Evolutionary conservation across 2,329 filamentous ascomycete species (phyloP), one percentile per base, ranked within the genome.

Genomic region (Aureobasidium sp.): DNA sequence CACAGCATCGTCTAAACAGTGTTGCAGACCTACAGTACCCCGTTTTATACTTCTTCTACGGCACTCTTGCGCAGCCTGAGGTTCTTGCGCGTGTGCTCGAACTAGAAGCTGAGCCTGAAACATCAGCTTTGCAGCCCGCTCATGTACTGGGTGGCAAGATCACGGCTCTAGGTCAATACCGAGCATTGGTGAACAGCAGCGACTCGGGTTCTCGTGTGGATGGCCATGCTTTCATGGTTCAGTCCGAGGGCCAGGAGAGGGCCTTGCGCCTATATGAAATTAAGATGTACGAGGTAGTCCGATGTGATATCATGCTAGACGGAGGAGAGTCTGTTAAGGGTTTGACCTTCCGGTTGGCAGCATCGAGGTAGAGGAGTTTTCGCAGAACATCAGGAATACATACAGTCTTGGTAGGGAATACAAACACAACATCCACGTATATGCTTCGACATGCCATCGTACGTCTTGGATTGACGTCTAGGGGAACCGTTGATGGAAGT

Each of bases 211-310:
- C n/a, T 15, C n/a, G 46, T 1, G 29, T 49, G n/a, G 11, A 35
- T 23, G 46, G 46, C 2, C 19, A 23, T 31, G 46, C 46, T 11
- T 49, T 33, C 10, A 15, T 21, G 29, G 10, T 49, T 15, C n/a
- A 21, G 27, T 21, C n/a, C 2, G 27, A 35, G 11, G n/a, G 23
- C 37, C 64, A 74, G n/a, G 74, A 76, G 63, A 69, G 73, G 40
- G 64, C 66, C 0, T 49, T 75, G 31, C 61, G 70, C 8, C 63
- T 62, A 10, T 74, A 74, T 54, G 74, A 76, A 66, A 75, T 73
- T 23, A 68, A 69, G 19, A 67, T 64, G 13, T 76, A 77, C 63
- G 74, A 76, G 60, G 73, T 75, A 21, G 72, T 75, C 7, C 60
- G 73, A 35, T 75, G 73, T 61, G 46, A 47, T 2, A 74, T 75